Evolutionary conservation across 23 red algal genomes (phyloP), one percentile per base, ranked within the genome.

Genomic region (Chondrus crispus): DNA sequence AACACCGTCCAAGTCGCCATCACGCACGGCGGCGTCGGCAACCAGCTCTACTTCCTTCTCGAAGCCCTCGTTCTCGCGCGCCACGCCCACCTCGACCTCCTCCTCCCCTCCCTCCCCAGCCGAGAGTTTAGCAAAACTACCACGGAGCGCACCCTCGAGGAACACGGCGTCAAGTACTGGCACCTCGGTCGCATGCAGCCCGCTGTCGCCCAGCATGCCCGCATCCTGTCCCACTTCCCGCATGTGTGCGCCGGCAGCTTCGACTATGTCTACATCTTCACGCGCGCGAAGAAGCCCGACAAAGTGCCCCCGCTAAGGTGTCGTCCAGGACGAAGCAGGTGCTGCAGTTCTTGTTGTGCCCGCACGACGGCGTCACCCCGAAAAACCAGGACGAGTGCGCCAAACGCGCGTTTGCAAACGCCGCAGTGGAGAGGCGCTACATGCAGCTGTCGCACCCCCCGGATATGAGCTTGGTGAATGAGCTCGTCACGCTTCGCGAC

Each of bases 11-110:
- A 71, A 8, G 38, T 86, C 3, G 22, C 70, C 35, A 4, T 64
- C 16, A 58, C 73, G 22, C 50, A 89, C 51, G 85, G 85, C 69
- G 85, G 85, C 19, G 19, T 89, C 3, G 85, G 85, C 24, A 89
- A 89, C 37, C 85, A 89, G 70, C 76, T 89, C 10, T 80, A 89
- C 68, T 89, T 80, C 30, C 41, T 89, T 39, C 48, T 89, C 24
- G 52, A 80, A 51, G 48, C 50, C 5, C 20, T 89, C 10, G 28
- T 76, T 35, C 71, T 89, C 18, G 42, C 85, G 28, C 48, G 73
- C 19, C 69, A 89, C 22, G 70, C 85, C 43, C 8, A 49, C 38
- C 26, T 81, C 19, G 52, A 64, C 14, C 47, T 80, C 26, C 22
- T 46, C 10, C 3, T 68, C 70, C 53, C 50, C 32, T 32, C 44